phyloP scores from a whole-genome alignment of 2,329 filamentous ascomycete genomes.

The Cercospora brassicicola region DNA sequence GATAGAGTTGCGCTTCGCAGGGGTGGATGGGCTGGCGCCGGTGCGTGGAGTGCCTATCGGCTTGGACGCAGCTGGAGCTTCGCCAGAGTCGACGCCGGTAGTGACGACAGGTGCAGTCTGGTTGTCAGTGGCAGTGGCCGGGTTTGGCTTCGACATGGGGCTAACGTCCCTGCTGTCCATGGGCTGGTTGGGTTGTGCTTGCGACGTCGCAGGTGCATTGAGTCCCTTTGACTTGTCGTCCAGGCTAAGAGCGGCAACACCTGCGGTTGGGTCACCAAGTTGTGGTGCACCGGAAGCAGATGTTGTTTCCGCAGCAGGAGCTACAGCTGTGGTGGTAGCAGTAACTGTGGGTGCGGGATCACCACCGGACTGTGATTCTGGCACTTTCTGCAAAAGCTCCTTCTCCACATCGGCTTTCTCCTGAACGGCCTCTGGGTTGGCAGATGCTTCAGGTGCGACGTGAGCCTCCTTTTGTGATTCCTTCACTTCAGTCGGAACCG shows the following conservation, averaged over 20 bases:
- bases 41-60: slow-evolving; percentile 34
- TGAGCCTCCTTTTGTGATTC: slow-evolving; percentile 36
- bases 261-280: slow-evolving; percentile 32
- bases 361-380: slow-evolving; percentile 44
- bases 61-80: slow-evolving; percentile 28
- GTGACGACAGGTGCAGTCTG: slow-evolving; percentile 46
- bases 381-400: slow-evolving; percentile 66
- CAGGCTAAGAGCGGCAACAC: slow-evolving; percentile 31
- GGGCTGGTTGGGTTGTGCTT: slow-evolving; percentile 20
- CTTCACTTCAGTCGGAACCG: slow-evolving; percentile 34
- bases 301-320: slow-evolving; percentile 33
- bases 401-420: slow-evolving; percentile 75
- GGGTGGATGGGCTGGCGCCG: slow-evolving; percentile 28
- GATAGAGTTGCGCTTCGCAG: slow-evolving; percentile 34
- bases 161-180: slow-evolving; percentile 45
- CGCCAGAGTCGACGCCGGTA: slow-evolving; percentile 42
- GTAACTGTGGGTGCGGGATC: slow-evolving; percentile 47
- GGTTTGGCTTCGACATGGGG: slow-evolving; percentile 43
- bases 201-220: slow-evolving; percentile 40
- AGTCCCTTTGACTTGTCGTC: slow-evolving; percentile 35
- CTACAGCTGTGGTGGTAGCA: slow-evolving; percentile 41
- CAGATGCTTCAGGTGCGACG: slow-evolving; percentile 68
- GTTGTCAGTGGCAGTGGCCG: slow-evolving; percentile 23
- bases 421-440: slow-evolving; percentile 65
- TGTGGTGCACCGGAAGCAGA: slow-evolving; percentile 34